Evolutionary conservation across 1,284 basidiomycete genomes (phyloP).

Genomic region (Leccinum pachyderme): DNA sequence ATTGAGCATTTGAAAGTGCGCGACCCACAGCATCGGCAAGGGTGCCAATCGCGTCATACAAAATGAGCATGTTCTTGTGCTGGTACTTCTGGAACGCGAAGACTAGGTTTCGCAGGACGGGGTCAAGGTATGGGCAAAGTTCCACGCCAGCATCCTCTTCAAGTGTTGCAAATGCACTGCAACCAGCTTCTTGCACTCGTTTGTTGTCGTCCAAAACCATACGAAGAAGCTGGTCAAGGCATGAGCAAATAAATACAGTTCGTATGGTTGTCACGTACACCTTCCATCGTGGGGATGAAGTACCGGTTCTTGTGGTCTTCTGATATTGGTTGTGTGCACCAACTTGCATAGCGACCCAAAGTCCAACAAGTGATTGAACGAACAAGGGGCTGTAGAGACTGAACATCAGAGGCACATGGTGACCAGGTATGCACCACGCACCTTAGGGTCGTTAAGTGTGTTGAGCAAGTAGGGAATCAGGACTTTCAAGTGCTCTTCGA

Average conservation of each 20-base stretch:
- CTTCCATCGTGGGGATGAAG: slow-evolving; percentile 98
- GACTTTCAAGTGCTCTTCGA: slow-evolving; percentile 91
- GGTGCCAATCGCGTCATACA: slow-evolving; percentile 98
- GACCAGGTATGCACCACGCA: slow-evolving; percentile 28
- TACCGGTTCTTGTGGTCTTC: slow-evolving; percentile 87
- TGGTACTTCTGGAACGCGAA: slow-evolving; percentile 98
- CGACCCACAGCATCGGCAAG: slow-evolving; percentile 94
- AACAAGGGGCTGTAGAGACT: slow-evolving; percentile 74
- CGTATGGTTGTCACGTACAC: slow-evolving; percentile 56
- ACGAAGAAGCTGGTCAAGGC: slow-evolving; percentile 68
- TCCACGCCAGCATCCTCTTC: slow-evolving; percentile 95
- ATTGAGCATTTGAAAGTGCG: slow-evolving; percentile 82
- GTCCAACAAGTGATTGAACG: slow-evolving; percentile 99
- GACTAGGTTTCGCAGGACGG: slow-evolving; percentile 92
- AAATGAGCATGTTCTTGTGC: slow-evolving; percentile 97
- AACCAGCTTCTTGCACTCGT: slow-evolving; percentile 98
- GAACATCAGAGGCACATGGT: neutral
- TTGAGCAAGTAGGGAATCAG: slow-evolving; percentile 92
- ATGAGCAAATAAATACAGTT: slow-evolving; percentile 10
- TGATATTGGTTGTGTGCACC: slow-evolving; percentile 83
- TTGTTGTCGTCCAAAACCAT: slow-evolving; percentile 99
- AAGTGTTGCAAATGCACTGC: slow-evolving; percentile 96
- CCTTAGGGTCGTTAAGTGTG: slow-evolving; percentile 90
- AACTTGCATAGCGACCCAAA: slow-evolving; percentile 95
- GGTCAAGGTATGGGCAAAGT: slow-evolving; percentile 91